Percentiles rank a stretch among this genome's conserved stretches.
Evolutionary conservation across 169 alveolate genomes (phyloP).

Genomic region (Eimeria acervulina): DNA sequence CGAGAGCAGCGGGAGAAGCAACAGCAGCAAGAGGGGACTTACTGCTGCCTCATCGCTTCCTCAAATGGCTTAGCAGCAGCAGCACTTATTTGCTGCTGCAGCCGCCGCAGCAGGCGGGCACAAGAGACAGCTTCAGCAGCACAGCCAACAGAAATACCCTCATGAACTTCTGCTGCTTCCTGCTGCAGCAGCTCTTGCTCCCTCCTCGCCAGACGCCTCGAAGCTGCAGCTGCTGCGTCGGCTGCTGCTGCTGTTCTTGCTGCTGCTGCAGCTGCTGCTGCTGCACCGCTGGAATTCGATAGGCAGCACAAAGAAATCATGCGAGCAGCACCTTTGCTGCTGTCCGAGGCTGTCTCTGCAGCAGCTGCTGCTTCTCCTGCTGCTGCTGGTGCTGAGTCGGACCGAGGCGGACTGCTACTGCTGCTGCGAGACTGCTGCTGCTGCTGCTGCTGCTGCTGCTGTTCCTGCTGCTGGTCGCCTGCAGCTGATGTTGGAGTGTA

Average conservation of each 20-base stretch:
- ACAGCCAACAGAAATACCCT: constrained; percentile 17
- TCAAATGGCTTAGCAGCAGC: constrained; percentile 8
- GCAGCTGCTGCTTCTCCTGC: too few species aligned
- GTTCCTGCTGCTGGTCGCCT: background rate
- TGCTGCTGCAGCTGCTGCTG: constrained; percentile 30
- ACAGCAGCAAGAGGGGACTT: constrained; percentile 9
- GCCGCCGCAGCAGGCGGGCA: constrained; percentile 33
- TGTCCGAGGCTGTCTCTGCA: too few species aligned
- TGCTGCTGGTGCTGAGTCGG: background rate
- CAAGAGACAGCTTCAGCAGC: constrained; percentile 14
- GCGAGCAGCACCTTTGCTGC: too few species aligned
- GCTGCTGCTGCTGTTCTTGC: constrained; percentile 30
- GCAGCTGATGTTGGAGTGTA: constrained; percentile 9
- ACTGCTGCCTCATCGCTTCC: background rate
- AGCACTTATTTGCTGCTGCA: constrained; percentile 4
- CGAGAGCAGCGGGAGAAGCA: constrained; percentile 1
- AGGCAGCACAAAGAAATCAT: background rate
- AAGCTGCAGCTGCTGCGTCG: constrained; percentile 34
- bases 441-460: constrained; percentile 10
- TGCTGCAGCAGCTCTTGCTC: constrained; percentile 33
- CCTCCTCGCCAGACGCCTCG: background rate
- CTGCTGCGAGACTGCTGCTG: constrained; percentile 13
- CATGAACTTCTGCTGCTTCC: background rate
- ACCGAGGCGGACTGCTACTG: background rate
- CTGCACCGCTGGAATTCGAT: background rate